Conservation (phyloP, 305 asterid genomes). For the Fraxinus sp. region DNA sequence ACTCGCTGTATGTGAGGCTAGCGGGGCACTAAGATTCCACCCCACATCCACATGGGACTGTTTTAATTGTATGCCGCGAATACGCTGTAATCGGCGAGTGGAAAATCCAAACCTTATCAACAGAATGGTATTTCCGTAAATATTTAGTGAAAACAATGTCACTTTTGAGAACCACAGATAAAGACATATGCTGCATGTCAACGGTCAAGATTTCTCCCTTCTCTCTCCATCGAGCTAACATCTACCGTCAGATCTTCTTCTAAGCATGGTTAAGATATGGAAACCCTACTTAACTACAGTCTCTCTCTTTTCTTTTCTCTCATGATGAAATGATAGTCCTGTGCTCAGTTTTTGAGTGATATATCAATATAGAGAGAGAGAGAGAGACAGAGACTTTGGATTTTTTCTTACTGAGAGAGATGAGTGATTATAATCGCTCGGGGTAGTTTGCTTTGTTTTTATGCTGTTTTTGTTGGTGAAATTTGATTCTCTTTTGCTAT, state of each 20-base stretch:
- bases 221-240: neutral
- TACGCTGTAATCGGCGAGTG: neutral
- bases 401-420: constrained; percentile 4
- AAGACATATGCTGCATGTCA: constrained; percentile 44
- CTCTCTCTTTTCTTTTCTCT: constrained; percentile 2
- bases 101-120: neutral
- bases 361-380: neutral
- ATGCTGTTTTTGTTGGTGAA: neutral
- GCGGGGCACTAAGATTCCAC: neutral
- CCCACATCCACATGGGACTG: neutral
- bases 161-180: constrained; percentile 34
- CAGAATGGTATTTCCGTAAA: neutral
- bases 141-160: neutral
- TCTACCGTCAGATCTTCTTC: constrained; percentile 28
- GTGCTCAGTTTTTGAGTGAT: constrained; percentile 28
- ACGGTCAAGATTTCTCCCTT: constrained; percentile 43
- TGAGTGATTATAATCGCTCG: constrained; percentile 15
- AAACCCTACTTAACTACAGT: constrained; percentile 9
- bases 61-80: neutral
- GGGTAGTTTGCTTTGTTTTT: neutral
- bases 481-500: constrained; percentile 8
- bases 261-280: neutral
- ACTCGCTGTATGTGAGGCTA: neutral
- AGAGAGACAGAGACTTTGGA: constrained; percentile 17
- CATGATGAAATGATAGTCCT: constrained; percentile 38